Evolutionary conservation across 495 filamentous ascomycete species (phyloP), one percentile per base, ranked within the genome.

Genomic region (Lophiotrema nucula): DNA sequence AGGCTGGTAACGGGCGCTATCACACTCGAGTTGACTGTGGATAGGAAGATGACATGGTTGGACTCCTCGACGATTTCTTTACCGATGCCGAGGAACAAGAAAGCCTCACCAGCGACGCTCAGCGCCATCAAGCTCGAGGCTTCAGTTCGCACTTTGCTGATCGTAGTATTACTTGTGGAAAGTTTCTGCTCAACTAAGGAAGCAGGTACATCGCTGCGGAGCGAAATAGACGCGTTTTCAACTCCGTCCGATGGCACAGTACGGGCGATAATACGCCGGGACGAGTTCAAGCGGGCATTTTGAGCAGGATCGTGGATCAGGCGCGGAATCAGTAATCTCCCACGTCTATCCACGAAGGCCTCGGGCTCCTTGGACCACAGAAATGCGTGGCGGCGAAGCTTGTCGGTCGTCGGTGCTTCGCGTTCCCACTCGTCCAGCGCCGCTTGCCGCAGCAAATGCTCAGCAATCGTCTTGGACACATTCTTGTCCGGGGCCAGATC

Each of bases 301-400:
- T 31, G 44, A 5, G 4, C 4, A 4, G 5, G 19, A 15, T 41
- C 1, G 2, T 49, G 28, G 10, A 41, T 15, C 4, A 57, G 54
- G 8, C 54, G 54, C 1, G 54, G 54, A 24, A 57, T 49, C n/a
- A 28, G 23, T n/a, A 48, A 25, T 11, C 13, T 48, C 23, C 54
- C 44, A 15, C 19, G n/a, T n/a, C n/a, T 12, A n/a, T 57, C 46
- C 6, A 48, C 6, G 1, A 49, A 48, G 8, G 28, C 22, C 25
- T 57, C 54, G n/a, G 54, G 54, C 31, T 57, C 54, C 12, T 5
- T 38, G 12, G 54, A 48, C 54, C 54, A 57, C 16, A 57, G 33
- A 3, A 39, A 21, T 44, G 27, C 28, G 33, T 19, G 16, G 23
- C 28, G 31, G 3, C 33, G 16, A 13, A 13, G 39, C 4, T 52